Evolutionary conservation across 2,329 filamentous ascomycete genomes (phyloP).

Genomic region (Thielaviopsis musarum): DNA sequence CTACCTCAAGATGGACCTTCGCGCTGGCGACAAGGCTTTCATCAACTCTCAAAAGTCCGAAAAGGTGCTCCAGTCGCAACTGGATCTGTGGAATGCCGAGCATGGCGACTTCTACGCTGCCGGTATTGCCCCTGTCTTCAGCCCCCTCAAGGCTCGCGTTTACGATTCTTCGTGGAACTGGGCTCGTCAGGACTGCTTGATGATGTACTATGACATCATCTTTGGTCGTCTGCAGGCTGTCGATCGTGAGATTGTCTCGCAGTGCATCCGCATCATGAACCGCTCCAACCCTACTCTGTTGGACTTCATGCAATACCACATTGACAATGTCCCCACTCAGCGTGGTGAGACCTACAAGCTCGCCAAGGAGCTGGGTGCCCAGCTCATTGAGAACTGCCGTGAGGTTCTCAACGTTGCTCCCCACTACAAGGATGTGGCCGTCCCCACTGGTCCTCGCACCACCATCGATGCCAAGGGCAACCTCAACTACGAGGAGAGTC

Average conservation of each 20-base stretch:
- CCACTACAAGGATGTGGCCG: conserved; percentile 86
- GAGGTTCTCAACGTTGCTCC: conserved; percentile 73
- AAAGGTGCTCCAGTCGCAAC: conserved; percentile 73
- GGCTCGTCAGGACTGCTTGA: conserved; percentile 91
- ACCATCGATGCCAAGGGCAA: conserved; percentile 86
- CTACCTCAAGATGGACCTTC: conserved; percentile 93
- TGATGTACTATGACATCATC: conserved; percentile 98
- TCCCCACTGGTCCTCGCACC: conserved; percentile 84
- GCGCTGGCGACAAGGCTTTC: conserved; percentile 88
- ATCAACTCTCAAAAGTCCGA: conserved; percentile 72
- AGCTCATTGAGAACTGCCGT: conserved; percentile 94
- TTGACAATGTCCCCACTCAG: conserved; percentile 94
- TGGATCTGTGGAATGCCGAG: conserved; percentile 89
- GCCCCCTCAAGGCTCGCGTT: conserved; percentile 77
- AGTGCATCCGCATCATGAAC: conserved; percentile 99
- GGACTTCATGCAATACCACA: conserved; percentile 99
- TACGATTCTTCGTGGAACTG: conserved; percentile 99
- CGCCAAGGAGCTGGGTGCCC: conserved; percentile 83
- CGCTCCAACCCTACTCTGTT: conserved; percentile 88
- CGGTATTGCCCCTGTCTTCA: conserved; percentile 90
- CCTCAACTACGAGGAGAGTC: conserved; percentile 77
- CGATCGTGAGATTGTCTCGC: conserved; percentile 94
- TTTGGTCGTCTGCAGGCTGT: conserved; percentile 86
- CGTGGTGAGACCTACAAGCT: conserved; percentile 94
- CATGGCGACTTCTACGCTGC: conserved; percentile 93